Evolutionary conservation across 2,329 filamentous ascomycete species (phyloP).

Genomic region (Elsinoe fawcettii): DNA sequence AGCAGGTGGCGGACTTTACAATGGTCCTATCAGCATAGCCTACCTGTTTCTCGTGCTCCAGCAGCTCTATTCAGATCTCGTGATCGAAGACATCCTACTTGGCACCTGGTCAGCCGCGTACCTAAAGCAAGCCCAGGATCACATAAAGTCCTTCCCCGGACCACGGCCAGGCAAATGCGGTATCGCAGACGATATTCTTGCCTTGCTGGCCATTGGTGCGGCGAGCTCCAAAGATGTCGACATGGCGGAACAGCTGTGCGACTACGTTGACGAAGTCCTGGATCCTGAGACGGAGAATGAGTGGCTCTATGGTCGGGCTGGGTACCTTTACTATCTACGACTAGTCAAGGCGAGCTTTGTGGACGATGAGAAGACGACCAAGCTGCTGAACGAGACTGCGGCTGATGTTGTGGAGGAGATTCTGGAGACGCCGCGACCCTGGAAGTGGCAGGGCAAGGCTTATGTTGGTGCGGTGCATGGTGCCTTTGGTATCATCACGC

Average conservation of each 20-base stretch:
- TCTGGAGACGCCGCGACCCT: slow-evolving; percentile 47
- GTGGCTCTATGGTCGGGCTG: slow-evolving; percentile 59
- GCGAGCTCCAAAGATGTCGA: slow-evolving; percentile 43
- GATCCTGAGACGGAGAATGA: slow-evolving; percentile 49
- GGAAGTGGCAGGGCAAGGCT: slow-evolving; percentile 56
- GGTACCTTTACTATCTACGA: slow-evolving; percentile 60
- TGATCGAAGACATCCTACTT: slow-evolving; percentile 39
- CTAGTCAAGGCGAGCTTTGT: slow-evolving; percentile 53
- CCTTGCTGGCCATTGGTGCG: slow-evolving; percentile 43
- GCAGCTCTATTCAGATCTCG: slow-evolving; percentile 41
- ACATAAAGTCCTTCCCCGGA: slow-evolving; percentile 43
- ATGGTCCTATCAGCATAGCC: slow-evolving; percentile 43
- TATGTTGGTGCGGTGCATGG: slow-evolving; percentile 63
- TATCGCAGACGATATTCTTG: slow-evolving; percentile 44
- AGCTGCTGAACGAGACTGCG: slow-evolving; percentile 48
- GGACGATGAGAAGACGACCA: slow-evolving; percentile 41
- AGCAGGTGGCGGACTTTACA: slow-evolving; percentile 43
- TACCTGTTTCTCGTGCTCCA: slow-evolving; percentile 45
- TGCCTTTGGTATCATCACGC: slow-evolving; percentile 61
- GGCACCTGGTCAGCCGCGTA: slow-evolving; percentile 45
- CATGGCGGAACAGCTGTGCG: slow-evolving; percentile 43
- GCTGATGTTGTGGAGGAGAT: slow-evolving; percentile 53
- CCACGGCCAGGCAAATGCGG: slow-evolving; percentile 41
- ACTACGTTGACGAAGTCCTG: slow-evolving; percentile 42
- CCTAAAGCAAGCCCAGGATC: slow-evolving; percentile 42